Conservation (phyloP, 306 rosid genomes). For the Casuarina glauca region DNA sequence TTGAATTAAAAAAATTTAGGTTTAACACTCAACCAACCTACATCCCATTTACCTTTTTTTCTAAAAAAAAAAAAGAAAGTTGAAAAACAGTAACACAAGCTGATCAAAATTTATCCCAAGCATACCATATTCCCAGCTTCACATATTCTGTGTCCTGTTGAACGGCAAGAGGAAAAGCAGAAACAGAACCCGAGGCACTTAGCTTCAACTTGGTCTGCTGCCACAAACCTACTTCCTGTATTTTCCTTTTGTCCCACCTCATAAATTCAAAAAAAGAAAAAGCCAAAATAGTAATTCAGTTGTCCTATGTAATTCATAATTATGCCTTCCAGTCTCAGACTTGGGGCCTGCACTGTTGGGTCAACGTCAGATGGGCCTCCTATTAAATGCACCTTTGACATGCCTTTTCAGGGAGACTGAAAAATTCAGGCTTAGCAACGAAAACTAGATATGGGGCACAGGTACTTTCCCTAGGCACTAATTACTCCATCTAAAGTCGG, state of each 20-base stretch:
- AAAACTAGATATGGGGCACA: not conserved
- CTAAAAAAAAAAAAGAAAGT: no score
- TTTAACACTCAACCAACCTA: no score
- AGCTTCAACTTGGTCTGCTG: slow-evolving; percentile 46
- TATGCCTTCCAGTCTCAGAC: slow-evolving; percentile 45
- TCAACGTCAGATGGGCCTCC: slow-evolving; percentile 56
- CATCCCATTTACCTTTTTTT: no score
- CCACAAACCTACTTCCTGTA: slow-evolving; percentile 42
- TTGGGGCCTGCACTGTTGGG: slow-evolving; percentile 42
- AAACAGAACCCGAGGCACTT: slow-evolving; percentile 52
- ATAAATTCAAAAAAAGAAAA: slow-evolving; percentile 49
- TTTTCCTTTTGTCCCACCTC: slow-evolving; percentile 37
- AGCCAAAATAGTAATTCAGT: slow-evolving; percentile 56
- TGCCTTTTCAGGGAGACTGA: slow-evolving; percentile 10
- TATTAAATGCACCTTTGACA: slow-evolving; percentile 34
- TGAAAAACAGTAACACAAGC: no score
- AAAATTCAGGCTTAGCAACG: slow-evolving; percentile 9
- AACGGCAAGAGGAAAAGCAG: slow-evolving; percentile 53
- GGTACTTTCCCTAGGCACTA: not conserved
- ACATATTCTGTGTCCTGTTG: slow-evolving; percentile 25
- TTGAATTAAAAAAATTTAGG: no score
- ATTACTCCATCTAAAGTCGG: not conserved
- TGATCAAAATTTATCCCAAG: no score
- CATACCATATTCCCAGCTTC: not conserved
- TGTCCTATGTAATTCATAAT: slow-evolving; percentile 51